These are phyloP conservation scores for Xylariaceae sp. DNA, from an alignment of 2,329 filamentous ascomycete genomes.

Conservation along the genomic window DNA sequence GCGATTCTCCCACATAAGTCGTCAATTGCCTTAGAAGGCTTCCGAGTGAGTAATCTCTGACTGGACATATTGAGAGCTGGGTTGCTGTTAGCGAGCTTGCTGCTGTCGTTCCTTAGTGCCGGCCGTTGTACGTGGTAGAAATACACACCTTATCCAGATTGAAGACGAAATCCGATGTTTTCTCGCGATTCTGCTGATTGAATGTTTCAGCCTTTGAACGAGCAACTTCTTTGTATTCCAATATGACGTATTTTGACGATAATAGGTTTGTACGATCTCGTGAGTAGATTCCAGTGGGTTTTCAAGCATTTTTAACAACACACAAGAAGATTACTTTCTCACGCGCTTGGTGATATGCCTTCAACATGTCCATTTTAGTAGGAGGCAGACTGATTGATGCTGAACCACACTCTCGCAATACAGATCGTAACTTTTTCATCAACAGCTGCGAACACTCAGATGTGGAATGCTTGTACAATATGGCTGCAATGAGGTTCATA, in stretches of 20 bases:
- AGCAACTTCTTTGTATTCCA: no score
- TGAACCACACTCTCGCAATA: neutral
- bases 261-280: no score
- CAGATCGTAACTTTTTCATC: neutral
- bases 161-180: no score
- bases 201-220: no score
- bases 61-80: neutral
- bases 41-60: neutral
- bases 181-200: no score
- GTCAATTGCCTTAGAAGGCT: neutral
- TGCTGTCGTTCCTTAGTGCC: no score
- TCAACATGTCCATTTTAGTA: neutral
- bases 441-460: slow-evolving; percentile 3
- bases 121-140: no score
- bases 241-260: no score
- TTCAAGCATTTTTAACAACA: neutral
- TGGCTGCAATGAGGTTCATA: slow-evolving; percentile 6
- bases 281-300: no score
- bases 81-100: no score
- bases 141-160: no score
- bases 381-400: neutral
- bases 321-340: neutral
- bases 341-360: neutral
- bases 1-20: neutral
- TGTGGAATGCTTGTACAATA: neutral